Conservation (phyloP, 768 basidiomycete species). For the Calocybe cyanea region DNA sequence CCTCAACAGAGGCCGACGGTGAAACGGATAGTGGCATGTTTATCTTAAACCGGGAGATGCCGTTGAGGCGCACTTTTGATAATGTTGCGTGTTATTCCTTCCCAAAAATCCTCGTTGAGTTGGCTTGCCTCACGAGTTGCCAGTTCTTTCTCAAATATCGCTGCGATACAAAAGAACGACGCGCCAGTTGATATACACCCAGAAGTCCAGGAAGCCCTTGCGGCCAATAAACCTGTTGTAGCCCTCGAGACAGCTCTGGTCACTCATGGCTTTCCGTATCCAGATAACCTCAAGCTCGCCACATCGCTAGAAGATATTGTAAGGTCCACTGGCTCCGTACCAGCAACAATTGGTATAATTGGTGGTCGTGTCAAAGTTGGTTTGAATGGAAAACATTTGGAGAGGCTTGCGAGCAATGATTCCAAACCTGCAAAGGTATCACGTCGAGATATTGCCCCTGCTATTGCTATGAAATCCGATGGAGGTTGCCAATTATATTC, state of each 20-base stretch:
- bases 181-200: slow-evolving; percentile 67
- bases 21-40: slow-evolving; percentile 9
- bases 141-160: slow-evolving; percentile 1
- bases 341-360: slow-evolving; percentile 88
- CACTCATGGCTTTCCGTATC: slow-evolving; percentile 89
- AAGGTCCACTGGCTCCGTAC: slow-evolving; percentile 69
- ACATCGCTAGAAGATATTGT: slow-evolving; percentile 70
- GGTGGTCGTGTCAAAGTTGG: slow-evolving; percentile 87
- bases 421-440: slow-evolving; percentile 27
- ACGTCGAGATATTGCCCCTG: slow-evolving; percentile 74
- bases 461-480: slow-evolving; percentile 60
- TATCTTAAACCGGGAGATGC: too few relatives aligned
- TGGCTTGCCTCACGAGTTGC: not conserved
- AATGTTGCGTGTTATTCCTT: too few relatives aligned
- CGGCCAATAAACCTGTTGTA: slow-evolving; percentile 63
- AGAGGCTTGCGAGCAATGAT: slow-evolving; percentile 55
- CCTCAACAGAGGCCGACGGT: slow-evolving; percentile 39
- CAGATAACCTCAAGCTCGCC: slow-evolving; percentile 70
- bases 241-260: slow-evolving; percentile 92
- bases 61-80: not conserved
- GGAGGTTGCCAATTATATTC: slow-evolving; percentile 54
- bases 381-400: slow-evolving; percentile 58
- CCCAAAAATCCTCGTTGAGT: not conserved
- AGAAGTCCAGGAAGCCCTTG: slow-evolving; percentile 81
- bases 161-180: slow-evolving; percentile 9